Conservation (phyloP, 2,329 filamentous ascomycete species). For the Chrysoporthe cubensis region DNA sequence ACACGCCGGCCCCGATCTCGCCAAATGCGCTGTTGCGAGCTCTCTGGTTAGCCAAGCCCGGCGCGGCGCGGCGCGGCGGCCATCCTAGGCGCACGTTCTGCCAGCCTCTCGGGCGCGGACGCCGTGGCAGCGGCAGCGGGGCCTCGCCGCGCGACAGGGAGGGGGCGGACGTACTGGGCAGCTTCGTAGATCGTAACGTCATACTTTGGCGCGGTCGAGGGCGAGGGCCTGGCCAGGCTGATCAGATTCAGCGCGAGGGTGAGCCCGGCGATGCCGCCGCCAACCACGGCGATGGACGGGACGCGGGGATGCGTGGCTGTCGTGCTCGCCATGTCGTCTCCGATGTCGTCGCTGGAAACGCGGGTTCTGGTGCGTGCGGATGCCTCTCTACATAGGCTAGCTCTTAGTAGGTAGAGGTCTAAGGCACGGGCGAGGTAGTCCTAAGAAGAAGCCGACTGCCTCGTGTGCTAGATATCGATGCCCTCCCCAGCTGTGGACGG, state of each 20-base stretch:
- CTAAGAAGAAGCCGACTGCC: not conserved
- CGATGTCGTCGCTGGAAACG: not conserved
- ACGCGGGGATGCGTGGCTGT: not conserved
- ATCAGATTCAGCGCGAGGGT: constrained; percentile 47
- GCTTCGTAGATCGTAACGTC: constrained; percentile 56
- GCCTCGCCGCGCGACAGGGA: not conserved
- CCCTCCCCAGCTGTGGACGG: not conserved
- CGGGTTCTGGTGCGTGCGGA: no score
- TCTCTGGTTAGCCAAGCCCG: not conserved
- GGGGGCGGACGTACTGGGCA: constrained; percentile 37
- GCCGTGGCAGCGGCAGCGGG: not conserved
- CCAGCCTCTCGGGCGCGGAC: not conserved
- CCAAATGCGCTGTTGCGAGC: constrained; percentile 44
- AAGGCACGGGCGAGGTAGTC: no score
- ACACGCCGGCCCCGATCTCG: constrained; percentile 63
- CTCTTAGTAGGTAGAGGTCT: no score
- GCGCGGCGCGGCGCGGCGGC: not conserved
- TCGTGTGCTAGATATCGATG: not conserved
- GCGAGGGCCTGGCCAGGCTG: constrained; percentile 34
- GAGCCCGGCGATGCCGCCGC: constrained; percentile 62
- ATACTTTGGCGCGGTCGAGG: constrained; percentile 14
- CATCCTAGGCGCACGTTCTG: not conserved
- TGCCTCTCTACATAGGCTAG: no score
- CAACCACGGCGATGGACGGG: constrained; percentile 55
- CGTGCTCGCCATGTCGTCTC: not conserved